These are phyloP conservation scores for Skeletonema potamos DNA, from an alignment of 108 stramenopile species.

Conservation along the genomic window DNA sequence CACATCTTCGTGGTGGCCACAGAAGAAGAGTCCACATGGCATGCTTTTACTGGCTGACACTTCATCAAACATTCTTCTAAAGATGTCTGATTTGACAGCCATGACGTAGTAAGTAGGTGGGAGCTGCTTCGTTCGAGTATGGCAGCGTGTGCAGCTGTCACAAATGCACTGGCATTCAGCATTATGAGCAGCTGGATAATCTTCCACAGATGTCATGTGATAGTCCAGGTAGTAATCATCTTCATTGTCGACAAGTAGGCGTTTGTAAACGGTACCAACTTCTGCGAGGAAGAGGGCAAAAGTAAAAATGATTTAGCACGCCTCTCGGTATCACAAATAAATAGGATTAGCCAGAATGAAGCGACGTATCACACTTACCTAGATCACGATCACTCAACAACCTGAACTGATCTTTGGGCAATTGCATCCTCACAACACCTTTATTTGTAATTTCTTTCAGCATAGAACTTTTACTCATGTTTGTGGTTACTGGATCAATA, in stretches of 20 bases:
- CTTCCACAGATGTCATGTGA: constrained; percentile 15
- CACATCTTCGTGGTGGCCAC: constrained; percentile 82
- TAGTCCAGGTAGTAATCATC: constrained; percentile 38
- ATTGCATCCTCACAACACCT: constrained; percentile 29
- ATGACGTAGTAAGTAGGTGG: constrained; percentile 57
- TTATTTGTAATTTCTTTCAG: constrained; percentile 25
- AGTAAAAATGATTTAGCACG: not conserved
- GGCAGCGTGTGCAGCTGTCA: not conserved
- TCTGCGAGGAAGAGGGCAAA: not conserved
- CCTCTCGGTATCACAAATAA: not conserved
- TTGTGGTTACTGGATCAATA: constrained; percentile 35
- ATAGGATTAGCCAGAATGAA: not conserved
- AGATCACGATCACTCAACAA: constrained; percentile 41
- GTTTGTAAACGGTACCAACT: constrained; percentile 34
- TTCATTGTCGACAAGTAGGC: constrained; percentile 26
- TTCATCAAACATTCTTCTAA: constrained; percentile 67
- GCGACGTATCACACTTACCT: constrained; percentile 3
- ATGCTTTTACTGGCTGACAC: constrained; percentile 50
- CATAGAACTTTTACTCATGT: constrained; percentile 43
- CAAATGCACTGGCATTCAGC: constrained; percentile 14
- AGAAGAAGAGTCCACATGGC: constrained; percentile 81
- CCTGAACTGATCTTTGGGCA: constrained; percentile 42
- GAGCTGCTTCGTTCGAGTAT: constrained; percentile 19
- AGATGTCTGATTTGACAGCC: constrained; percentile 65
- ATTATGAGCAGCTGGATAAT: not conserved